phyloP scores from a whole-genome alignment of 306 rosid species.

The Quercus gilva region DNA sequence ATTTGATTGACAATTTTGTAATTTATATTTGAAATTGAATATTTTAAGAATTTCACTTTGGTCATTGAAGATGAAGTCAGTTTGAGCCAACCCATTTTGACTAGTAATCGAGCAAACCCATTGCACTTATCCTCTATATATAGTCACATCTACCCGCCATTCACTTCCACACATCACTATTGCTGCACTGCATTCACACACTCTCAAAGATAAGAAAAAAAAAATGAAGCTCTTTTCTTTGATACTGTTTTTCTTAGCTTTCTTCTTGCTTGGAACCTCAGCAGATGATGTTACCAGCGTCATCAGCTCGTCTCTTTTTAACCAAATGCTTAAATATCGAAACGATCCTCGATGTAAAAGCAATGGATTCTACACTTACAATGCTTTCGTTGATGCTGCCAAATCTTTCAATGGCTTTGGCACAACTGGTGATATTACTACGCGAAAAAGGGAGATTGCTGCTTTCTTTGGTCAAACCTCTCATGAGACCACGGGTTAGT shows the following conservation, averaged over 20 bases:
- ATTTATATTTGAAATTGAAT: too few species aligned
- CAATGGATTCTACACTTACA: conserved; percentile 51
- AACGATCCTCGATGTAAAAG: conserved; percentile 30
- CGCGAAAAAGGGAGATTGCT: conserved; percentile 43
- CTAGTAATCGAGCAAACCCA: not conserved
- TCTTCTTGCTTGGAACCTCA: not conserved
- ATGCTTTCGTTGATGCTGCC: conserved; percentile 59
- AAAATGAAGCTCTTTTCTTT: not conserved
- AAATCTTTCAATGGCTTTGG: conserved; percentile 40
- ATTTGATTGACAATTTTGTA: too few species aligned
- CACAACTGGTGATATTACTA: conserved; percentile 30
- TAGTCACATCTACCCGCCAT: too few species aligned
- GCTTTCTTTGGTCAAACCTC: conserved; percentile 60
- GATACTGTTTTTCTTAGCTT: not conserved
- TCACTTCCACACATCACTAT: not conserved
- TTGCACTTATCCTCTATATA: not conserved
- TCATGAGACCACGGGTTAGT: conserved; percentile 45
- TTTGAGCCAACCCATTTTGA: too few species aligned
- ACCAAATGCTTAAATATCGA: conserved; percentile 46
- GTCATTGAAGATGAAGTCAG: too few species aligned
- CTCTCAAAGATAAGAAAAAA: not conserved
- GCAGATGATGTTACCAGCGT: conserved; percentile 22
- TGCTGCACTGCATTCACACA: not conserved
- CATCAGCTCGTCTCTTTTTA: conserved; percentile 31
- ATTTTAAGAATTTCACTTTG: too few species aligned